These are phyloP conservation scores for Leccinellum luteum DNA, from an alignment of 768 basidiomycete species.

Conservation along the genomic window DNA sequence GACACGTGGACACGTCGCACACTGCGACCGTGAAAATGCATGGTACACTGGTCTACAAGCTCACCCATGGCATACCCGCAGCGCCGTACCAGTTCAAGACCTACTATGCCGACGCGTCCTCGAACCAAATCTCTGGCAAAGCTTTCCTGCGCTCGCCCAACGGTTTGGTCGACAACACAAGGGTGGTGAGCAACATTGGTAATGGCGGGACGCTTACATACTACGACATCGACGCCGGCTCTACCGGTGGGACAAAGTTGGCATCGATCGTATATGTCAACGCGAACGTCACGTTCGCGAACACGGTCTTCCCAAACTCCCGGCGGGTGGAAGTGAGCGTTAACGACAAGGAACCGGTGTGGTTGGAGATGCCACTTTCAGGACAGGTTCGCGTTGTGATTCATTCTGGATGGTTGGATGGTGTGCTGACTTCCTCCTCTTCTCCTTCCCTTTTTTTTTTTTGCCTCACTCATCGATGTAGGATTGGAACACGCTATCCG, in stretches of 20 bases:
- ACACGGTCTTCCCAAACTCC: conserved; percentile 5
- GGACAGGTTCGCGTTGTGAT: conserved; percentile 1
- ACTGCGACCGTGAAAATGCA: background rate
- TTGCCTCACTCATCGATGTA: background rate
- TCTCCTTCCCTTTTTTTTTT: background rate
- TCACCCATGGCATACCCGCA: background rate
- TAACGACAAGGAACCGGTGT: background rate
- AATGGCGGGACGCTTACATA: conserved; percentile 5
- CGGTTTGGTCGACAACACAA: background rate
- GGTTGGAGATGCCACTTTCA: conserved; percentile 7
- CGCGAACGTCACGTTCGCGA: conserved; percentile 5
- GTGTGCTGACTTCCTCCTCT: background rate
- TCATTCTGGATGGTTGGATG: background rate
- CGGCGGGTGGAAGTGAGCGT: conserved; percentile 6
- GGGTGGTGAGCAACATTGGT: background rate
- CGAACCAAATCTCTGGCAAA: conserved; percentile 3
- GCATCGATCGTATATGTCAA: conserved; percentile 5
- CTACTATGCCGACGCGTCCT: background rate
- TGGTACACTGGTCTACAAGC: conserved; percentile 3
- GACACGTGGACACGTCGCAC: background rate
- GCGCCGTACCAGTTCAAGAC: background rate
- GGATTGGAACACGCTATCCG: conserved; percentile 5
- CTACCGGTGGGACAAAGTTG: background rate
- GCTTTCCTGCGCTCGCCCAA: background rate
- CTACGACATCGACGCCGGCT: conserved; percentile 6